Evolutionary conservation across 257 asterid species (phyloP).

Genomic region (Scutellaria minor): DNA sequence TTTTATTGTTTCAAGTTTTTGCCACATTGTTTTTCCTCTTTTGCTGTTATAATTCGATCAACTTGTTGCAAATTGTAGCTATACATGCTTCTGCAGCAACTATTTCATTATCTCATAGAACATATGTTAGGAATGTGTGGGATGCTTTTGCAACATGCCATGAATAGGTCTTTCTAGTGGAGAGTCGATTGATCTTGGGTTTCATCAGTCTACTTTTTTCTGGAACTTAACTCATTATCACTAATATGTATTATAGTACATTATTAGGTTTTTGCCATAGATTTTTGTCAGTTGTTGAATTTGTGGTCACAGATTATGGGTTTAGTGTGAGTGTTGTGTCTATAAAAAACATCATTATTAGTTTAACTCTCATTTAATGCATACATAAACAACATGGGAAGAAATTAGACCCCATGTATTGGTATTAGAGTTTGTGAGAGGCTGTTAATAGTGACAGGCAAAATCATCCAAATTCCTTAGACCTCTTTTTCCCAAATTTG

Average conservation of each 20-base stretch:
- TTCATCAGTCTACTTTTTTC: not conserved
- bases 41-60: not conserved
- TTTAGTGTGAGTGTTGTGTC: not conserved
- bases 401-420: not conserved
- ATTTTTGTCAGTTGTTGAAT: not conserved
- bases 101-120: not conserved
- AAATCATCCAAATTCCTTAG: too few relatives aligned
- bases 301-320: not conserved
- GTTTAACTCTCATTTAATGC: not conserved
- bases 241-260: not conserved
- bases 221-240: not conserved
- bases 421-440: not conserved
- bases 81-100: slow-evolving; percentile 25
- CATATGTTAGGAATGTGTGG: not conserved
- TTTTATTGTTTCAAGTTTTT: not conserved
- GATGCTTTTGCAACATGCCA: not conserved
- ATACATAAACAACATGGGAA: not conserved
- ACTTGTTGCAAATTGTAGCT: not conserved
- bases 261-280: not conserved
- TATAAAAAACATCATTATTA: not conserved
- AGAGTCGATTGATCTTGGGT: not conserved
- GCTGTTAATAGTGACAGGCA: too few relatives aligned
- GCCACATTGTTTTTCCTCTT: not conserved
- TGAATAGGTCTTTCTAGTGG: slow-evolving; percentile 11
- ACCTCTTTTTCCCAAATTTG: not conserved